phyloP scores from a whole-genome alignment of 1,284 basidiomycete species.

The Polyporus tsugae region DNA sequence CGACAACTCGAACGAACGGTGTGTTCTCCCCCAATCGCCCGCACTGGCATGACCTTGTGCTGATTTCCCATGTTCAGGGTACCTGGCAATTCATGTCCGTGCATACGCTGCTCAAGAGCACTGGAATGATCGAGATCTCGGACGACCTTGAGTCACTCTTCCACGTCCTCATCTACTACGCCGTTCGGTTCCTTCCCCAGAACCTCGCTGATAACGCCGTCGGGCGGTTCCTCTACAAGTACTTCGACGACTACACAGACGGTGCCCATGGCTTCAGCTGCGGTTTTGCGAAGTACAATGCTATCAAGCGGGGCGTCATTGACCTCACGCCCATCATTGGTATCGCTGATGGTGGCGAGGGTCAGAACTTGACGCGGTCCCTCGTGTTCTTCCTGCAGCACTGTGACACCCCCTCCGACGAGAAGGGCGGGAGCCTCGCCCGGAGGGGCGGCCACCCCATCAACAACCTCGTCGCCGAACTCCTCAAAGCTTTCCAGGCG shows the following conservation, averaged over 20 bases:
- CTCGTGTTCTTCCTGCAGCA: neutral
- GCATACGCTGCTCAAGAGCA: neutral
- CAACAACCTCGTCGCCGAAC: neutral
- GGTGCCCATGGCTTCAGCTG: neutral
- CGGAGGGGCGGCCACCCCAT: neutral
- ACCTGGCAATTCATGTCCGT: conserved; percentile 27
- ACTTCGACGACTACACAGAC: conserved; percentile 16
- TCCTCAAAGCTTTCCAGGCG: neutral
- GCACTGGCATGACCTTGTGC: neutral
- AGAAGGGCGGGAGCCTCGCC: neutral
- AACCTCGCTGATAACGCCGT: conserved; percentile 9
- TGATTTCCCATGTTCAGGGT: conserved; percentile 5
- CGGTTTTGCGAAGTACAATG: neutral
- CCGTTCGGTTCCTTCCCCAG: conserved; percentile 16
- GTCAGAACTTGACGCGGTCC: neutral
- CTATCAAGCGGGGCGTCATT: neutral
- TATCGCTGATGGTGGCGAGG: neutral
- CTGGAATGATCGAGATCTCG: neutral
- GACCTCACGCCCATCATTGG: neutral
- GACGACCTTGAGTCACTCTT: conserved; percentile 28
- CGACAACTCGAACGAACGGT: conserved; percentile 20
- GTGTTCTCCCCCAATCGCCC: too few species aligned
- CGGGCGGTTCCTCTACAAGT: conserved; percentile 10
- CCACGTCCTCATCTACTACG: conserved; percentile 24
- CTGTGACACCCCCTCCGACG: neutral